Percentiles rank a stretch among this genome's conserved stretches.
These are phyloP conservation scores for Dendrostoma leiphaemia DNA, from an alignment of 2,329 filamentous ascomycete species.

Conservation along the genomic window DNA sequence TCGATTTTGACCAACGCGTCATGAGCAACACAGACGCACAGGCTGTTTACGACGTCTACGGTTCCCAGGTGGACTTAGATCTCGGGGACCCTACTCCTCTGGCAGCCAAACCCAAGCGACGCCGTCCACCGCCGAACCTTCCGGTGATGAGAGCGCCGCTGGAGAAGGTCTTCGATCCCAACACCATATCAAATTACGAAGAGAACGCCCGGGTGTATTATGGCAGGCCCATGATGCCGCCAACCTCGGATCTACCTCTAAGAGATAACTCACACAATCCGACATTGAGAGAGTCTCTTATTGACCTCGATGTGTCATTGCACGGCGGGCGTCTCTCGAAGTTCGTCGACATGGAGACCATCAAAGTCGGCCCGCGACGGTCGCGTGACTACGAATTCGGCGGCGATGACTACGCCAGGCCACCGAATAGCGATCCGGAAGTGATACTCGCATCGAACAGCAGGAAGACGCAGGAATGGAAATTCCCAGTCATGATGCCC, in stretches of 20 bases:
- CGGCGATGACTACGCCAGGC: conserved; percentile 43
- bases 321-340: conserved; percentile 53
- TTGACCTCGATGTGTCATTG: conserved; percentile 62
- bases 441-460: conserved; percentile 41
- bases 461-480: conserved; percentile 48
- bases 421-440: conserved; percentile 57
- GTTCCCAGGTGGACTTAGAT: conserved; percentile 50
- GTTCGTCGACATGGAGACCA: conserved; percentile 61
- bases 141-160: conserved; percentile 57
- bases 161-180: conserved; percentile 65
- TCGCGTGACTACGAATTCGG: conserved; percentile 51
- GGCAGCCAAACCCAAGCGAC: conserved; percentile 45
- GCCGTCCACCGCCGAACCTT: conserved; percentile 57
- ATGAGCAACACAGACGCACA: conserved; percentile 52
- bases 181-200: conserved; percentile 62
- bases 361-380: conserved; percentile 47
- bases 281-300: conserved; percentile 60
- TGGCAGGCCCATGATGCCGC: conserved; percentile 41
- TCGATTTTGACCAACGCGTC: conserved; percentile 60
- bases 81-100: conserved; percentile 34
- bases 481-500: conserved; percentile 48
- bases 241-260: conserved; percentile 56
- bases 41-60: conserved; percentile 58
- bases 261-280: conserved; percentile 53
- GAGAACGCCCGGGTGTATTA: conserved; percentile 64